Conservation (phyloP, 2,329 filamentous ascomycete genomes). For the Curvularia eragrostidis region DNA sequence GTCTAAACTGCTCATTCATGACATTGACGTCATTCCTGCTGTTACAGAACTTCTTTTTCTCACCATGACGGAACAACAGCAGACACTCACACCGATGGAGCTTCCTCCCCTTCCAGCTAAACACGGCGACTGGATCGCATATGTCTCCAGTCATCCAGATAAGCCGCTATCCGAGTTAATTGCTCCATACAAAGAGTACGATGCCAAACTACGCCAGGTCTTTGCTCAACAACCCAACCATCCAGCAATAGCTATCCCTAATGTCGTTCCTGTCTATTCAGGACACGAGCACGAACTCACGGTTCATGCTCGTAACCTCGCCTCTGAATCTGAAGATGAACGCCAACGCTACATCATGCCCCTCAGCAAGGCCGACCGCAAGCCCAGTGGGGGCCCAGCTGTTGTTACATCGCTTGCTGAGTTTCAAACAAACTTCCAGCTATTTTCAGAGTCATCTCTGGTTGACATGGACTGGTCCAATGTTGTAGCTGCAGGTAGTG, state of each 20-base stretch:
- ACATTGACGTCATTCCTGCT: neutral
- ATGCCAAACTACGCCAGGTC: constrained; percentile 68
- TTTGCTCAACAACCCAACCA: constrained; percentile 73
- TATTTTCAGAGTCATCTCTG: constrained; percentile 82
- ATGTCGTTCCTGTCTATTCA: constrained; percentile 71
- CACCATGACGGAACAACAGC: constrained; percentile 22
- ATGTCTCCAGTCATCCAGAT: constrained; percentile 63
- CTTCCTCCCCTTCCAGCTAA: constrained; percentile 50
- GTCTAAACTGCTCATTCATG: neutral
- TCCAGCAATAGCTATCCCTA: constrained; percentile 64
- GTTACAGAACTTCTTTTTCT: neutral
- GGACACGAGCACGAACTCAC: constrained; percentile 62
- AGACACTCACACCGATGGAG: constrained; percentile 10
- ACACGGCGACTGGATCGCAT: constrained; percentile 54
- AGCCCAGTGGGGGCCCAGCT: constrained; percentile 68
- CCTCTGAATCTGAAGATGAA: constrained; percentile 64
- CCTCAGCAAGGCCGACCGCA: constrained; percentile 67
- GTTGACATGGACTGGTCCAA: constrained; percentile 82
- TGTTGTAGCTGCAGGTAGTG: constrained; percentile 80
- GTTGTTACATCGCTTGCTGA: constrained; percentile 71
- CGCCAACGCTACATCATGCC: constrained; percentile 73
- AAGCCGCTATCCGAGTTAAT: constrained; percentile 65
- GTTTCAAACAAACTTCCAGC: constrained; percentile 78
- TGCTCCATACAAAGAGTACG: constrained; percentile 71
- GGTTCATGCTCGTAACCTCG: constrained; percentile 67